Percentiles rank a stretch among this genome's conserved stretches.
These are phyloP conservation scores for Sanghuangporus sanghuang DNA, from an alignment of 1,284 basidiomycete genomes.

Conservation along the genomic window DNA sequence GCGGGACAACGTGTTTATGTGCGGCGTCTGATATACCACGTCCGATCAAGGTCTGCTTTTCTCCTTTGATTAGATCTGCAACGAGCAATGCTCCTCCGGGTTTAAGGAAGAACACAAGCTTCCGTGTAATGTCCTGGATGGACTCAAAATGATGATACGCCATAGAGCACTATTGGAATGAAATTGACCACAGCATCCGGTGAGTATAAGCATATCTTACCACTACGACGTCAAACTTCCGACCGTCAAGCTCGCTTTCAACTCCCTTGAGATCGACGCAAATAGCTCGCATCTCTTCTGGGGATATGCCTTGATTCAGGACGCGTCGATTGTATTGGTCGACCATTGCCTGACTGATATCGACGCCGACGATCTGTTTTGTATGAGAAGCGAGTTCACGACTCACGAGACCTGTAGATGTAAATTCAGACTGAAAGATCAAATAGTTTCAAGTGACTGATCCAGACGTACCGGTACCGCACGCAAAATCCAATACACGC, in stretches of 20 bases:
- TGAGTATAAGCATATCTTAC: constrained; percentile 29
- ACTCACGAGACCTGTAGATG: constrained; percentile 47
- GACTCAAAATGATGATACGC: constrained; percentile 65
- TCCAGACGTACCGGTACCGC: constrained; percentile 49
- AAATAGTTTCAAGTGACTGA: neutral
- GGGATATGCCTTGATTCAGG: constrained; percentile 48
- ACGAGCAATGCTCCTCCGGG: constrained; percentile 59
- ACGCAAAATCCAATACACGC: constrained; percentile 63
- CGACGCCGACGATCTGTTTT: constrained; percentile 60
- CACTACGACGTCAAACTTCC: constrained; percentile 58
- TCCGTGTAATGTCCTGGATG: constrained; percentile 44
- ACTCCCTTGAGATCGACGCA: constrained; percentile 42
- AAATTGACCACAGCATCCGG: neutral
- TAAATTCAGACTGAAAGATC: neutral
- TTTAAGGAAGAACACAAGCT: constrained; percentile 50
- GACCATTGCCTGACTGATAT: constrained; percentile 64
- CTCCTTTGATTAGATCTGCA: constrained; percentile 40
- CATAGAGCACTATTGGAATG: constrained; percentile 46
- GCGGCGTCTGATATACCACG: neutral
- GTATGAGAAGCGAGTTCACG: constrained; percentile 47
- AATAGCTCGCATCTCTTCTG: constrained; percentile 57
- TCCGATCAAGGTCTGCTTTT: constrained; percentile 19
- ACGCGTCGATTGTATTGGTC: constrained; percentile 55
- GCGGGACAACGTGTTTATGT: constrained; percentile 43
- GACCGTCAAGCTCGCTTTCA: constrained; percentile 42